Base-by-base conservation (phyloP, 176 grass and related monocot species). In the Poa annua region DNA sequence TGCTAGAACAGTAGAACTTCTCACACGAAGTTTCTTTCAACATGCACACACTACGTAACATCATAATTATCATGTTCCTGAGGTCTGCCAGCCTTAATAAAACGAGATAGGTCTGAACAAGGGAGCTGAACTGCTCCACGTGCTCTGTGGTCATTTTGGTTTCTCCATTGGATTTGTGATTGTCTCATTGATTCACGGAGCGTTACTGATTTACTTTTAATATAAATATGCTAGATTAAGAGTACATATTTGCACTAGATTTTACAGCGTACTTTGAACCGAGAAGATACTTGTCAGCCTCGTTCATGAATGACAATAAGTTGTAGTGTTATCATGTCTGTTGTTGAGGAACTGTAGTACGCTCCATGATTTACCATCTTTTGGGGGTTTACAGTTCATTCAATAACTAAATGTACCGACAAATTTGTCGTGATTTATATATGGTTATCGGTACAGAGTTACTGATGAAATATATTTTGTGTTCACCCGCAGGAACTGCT, bases 401-500 rank as follows among this genome's bases (percentile, higher is more conserved):
- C 0, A 50, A 39, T 26, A n/a, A 51, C 16, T 35, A 35, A 67
- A 11, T 3, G 67, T 74, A 14, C 11, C 4, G 75, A 12, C 55
- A 15, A n/a, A 89, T 3, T 33, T 6, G 0, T 55, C 22, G 44
- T 77, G 49, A 41, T 22, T 38, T 36, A 26, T 22, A 5, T 60
- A 66, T 68, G 80, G 38, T 76, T 71, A 69, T 50, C 20, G n/a
- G 60, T 52, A 60, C 1, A 71, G 15, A 49, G 21, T 59, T 79
- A 73, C 61, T 84, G 73, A 88, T 33, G 34, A 68, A 50, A 38
- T 83, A 9, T 50, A 72, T 20, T 78, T 76, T 80, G 66, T 85
- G 22, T 91, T 86, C 86, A 36, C 51, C 65, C 33, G 13, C 95
- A 95, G 95, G 95, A 98, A 86, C 55, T 95, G 25, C 77, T 98